A percentile compares a stretch with the other conserved stretches of the same genome.
phyloP scores from a whole-genome alignment of 805 yeast genomes.

The Teunomyces tritomae region DNA sequence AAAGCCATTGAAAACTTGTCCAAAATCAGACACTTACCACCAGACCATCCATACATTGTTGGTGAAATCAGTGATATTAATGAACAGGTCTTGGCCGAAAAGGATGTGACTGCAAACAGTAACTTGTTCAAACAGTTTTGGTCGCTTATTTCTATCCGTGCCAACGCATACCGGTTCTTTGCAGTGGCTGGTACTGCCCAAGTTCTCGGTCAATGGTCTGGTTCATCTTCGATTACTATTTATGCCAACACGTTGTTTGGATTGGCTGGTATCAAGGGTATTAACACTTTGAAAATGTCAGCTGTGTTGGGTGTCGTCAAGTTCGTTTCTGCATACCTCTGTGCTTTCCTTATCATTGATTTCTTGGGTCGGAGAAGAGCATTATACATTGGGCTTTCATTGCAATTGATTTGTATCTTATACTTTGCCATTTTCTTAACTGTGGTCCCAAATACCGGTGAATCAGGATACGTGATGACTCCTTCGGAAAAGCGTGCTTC shows the following conservation, averaged over 20 bases:
- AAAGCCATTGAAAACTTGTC: constrained; percentile 17
- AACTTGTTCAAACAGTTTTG: constrained; percentile 11
- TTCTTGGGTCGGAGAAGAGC: constrained; percentile 21
- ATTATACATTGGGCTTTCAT: constrained; percentile 18
- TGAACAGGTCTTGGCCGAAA: constrained; percentile 19
- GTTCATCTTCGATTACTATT: constrained; percentile 25
- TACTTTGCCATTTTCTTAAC: constrained; percentile 21
- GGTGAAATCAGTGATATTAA: constrained; percentile 22
- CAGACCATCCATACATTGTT: constrained; percentile 22
- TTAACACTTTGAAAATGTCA: constrained; percentile 21
- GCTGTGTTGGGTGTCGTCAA: constrained; percentile 24
- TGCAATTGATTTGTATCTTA: constrained; percentile 16
- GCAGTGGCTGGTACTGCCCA: constrained; percentile 17
- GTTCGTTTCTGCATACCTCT: constrained; percentile 19
- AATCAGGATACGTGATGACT: constrained; percentile 9
- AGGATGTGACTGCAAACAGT: constrained; percentile 16
- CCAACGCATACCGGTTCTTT: constrained; percentile 21
- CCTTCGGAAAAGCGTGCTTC: constrained; percentile 15
- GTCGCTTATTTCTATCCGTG: constrained; percentile 16
- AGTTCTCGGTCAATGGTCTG: constrained; percentile 24
- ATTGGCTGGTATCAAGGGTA: constrained; percentile 19
- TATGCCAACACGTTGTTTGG: constrained; percentile 22
- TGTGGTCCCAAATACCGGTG: constrained; percentile 20
- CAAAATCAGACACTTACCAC: constrained; percentile 18
- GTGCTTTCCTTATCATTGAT: constrained; percentile 23